Conservation (phyloP, 225 moss, liverwort and hornwort genomes). For the Anthoceros angustus region DNA sequence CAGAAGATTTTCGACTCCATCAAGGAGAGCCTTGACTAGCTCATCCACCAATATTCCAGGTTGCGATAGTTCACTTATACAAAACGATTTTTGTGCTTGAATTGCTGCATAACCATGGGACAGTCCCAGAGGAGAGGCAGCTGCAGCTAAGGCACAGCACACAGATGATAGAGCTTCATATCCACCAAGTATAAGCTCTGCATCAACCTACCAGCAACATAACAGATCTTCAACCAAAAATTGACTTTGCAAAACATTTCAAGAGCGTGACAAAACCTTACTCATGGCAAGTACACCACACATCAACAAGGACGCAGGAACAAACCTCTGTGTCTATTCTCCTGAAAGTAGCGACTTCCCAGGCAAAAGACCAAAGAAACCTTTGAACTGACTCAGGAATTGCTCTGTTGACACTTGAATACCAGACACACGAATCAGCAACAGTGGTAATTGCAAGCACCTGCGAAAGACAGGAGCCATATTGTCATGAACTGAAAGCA, state of each 20-base stretch:
- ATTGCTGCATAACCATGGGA: constrained; percentile 28
- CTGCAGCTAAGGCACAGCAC: constrained; percentile 50
- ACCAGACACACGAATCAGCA: constrained; percentile 64
- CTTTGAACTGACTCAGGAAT: constrained; percentile 38
- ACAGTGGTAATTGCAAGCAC: constrained; percentile 50
- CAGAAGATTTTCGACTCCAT: constrained; percentile 25
- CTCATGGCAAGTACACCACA: background rate
- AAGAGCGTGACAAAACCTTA: background rate
- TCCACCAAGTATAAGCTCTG: constrained; percentile 57
- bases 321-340: constrained; percentile 36
- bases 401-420: constrained; percentile 30
- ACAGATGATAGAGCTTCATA: constrained; percentile 49
- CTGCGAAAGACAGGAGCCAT: constrained; percentile 16
- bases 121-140: constrained; percentile 32
- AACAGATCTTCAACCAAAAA: background rate
- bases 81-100: constrained; percentile 23
- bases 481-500: background rate
- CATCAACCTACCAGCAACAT: constrained; percentile 29
- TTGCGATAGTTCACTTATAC: constrained; percentile 18
- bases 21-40: constrained; percentile 36
- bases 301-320: background rate
- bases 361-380: constrained; percentile 61
- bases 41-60: constrained; percentile 37
- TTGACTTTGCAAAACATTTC: background rate
- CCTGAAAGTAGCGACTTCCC: constrained; percentile 34